phyloP scores from a whole-genome alignment of 2,329 filamentous ascomycete species.

The Pseudohalonectria lignicola region DNA sequence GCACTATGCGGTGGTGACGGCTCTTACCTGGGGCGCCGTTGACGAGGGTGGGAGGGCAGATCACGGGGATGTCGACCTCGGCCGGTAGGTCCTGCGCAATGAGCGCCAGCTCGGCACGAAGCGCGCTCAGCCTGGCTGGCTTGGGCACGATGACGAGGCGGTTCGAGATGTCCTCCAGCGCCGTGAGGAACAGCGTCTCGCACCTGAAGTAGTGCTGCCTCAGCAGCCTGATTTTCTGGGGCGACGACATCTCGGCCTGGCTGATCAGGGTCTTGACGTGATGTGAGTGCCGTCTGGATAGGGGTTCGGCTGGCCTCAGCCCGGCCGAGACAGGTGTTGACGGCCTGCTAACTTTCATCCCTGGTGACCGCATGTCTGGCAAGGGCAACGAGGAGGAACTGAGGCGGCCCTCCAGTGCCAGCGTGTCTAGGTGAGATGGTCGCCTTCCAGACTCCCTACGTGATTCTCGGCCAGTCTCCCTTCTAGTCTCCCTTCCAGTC shows the following conservation, averaged over 20 bases:
- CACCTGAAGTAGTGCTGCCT: slow-evolving; percentile 76
- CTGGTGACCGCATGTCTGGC: slow-evolving; percentile 47
- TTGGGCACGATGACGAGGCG: slow-evolving; percentile 76
- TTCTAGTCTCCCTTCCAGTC: neutral
- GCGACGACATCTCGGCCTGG: slow-evolving; percentile 48
- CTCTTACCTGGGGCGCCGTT: slow-evolving; percentile 66
- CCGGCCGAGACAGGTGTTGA: slow-evolving; percentile 47
- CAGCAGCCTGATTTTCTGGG: slow-evolving; percentile 61
- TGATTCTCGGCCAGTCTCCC: neutral
- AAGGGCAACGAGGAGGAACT: slow-evolving; percentile 59
- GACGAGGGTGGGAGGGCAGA: slow-evolving; percentile 64
- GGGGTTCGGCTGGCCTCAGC: slow-evolving; percentile 34
- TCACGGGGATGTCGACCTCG: slow-evolving; percentile 73
- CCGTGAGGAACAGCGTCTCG: slow-evolving; percentile 70
- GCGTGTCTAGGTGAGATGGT: slow-evolving; percentile 37
- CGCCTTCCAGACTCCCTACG: slow-evolving; percentile 10
- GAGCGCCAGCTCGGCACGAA: slow-evolving; percentile 69
- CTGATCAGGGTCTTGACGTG: slow-evolving; percentile 44
- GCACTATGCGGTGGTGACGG: slow-evolving; percentile 71
- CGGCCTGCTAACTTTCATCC: slow-evolving; percentile 34
- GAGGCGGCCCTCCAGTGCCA: slow-evolving; percentile 46
- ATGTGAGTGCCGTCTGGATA: slow-evolving; percentile 50
- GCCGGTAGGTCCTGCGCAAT: slow-evolving; percentile 73
- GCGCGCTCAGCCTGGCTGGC: slow-evolving; percentile 66
- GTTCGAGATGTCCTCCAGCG: slow-evolving; percentile 75